Base-by-base conservation (phyloP, 495 filamentous ascomycete species). In the Penicillium mononematosum region DNA sequence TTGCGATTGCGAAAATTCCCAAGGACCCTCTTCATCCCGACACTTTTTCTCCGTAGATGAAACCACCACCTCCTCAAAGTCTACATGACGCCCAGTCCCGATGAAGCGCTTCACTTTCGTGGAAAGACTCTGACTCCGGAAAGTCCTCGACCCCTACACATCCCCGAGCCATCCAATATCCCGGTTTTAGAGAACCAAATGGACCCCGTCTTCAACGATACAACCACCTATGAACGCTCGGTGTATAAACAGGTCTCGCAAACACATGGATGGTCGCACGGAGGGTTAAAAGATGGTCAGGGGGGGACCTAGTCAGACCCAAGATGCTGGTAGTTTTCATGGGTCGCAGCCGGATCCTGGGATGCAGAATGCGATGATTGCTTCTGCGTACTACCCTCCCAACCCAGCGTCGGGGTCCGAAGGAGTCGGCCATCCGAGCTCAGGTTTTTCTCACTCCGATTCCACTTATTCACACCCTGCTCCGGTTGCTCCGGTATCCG, bases 141-240 rank as follows among this genome's bases (percentile, higher is more conserved):
- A 63, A 88, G 85, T 67, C 87, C 87, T 55, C 82, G 85, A 57
- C 87, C 87, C 54, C 62, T 89, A 60, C 85, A 89, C 70, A 77
- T 86, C 63, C 82, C 87, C 61, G 83, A 86, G 62, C 84, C 86
- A 41, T 78, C 85, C 57, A 88, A 83, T 61, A 86, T 89, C 49
- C 85, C 87, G 19, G 81, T 89, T 51, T 80, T 90, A 56, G 78
- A 86, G 62, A 86, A 86, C 62, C 85, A 88, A 70, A 89, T 83
- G 79, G 86, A 90, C 72, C 84, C 85, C 44, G 67, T 81, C 59
- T 88, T 88, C 75, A 85, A 88, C 72, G 84, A 87, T 65, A 86
- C 83, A 25, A 77, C 84, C 19, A 80, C 83, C 43, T 80, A 80
- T 60, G 70, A 76, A 50, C 72, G 58, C 36, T 50, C 68, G 42